Evolutionary conservation across 352 stramenopile genomes (phyloP).

Genomic region (Saprolegnia diclina): DNA sequence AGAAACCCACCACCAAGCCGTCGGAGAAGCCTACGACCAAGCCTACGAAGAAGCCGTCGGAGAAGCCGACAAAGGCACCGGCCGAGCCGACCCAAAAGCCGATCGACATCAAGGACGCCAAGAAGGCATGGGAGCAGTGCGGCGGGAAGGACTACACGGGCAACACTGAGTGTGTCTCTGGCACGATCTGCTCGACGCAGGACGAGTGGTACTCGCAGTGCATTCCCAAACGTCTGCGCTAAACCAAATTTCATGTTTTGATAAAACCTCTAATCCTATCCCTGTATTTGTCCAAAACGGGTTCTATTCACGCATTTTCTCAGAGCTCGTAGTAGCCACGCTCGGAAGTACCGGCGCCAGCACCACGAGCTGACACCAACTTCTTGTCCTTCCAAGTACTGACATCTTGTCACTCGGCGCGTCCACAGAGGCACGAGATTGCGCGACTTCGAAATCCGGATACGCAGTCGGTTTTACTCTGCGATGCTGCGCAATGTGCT

Average conservation of each 20-base stretch:
- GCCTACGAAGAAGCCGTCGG: slow-evolving; percentile 30
- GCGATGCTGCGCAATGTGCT: slow-evolving; percentile 89
- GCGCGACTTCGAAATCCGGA: too few relatives aligned
- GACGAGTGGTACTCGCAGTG: slow-evolving; percentile 51
- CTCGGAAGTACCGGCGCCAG: too few relatives aligned
- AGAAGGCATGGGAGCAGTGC: slow-evolving; percentile 33
- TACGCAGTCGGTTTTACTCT: too few relatives aligned
- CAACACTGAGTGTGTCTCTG: slow-evolving; percentile 27
- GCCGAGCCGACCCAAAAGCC: neutral
- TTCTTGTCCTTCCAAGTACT: too few relatives aligned
- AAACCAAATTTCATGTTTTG: too few relatives aligned
- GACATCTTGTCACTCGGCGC: too few relatives aligned
- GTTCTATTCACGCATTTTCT: too few relatives aligned
- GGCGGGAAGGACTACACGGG: slow-evolving; percentile 28
- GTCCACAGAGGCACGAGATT: too few relatives aligned
- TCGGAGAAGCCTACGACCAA: neutral
- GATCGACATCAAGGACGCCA: slow-evolving; percentile 17
- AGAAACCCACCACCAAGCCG: neutral
- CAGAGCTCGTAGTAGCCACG: too few relatives aligned
- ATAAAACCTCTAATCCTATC: too few relatives aligned
- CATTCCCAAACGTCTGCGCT: slow-evolving; percentile 28
- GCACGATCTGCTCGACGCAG: slow-evolving; percentile 31
- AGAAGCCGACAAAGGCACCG: slow-evolving; percentile 17
- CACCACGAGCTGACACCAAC: too few relatives aligned
- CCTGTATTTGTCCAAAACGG: too few relatives aligned